These are phyloP conservation scores for Colletotrichum falcatum DNA, from an alignment of 2,329 filamentous ascomycete genomes.

Conservation along the genomic window DNA sequence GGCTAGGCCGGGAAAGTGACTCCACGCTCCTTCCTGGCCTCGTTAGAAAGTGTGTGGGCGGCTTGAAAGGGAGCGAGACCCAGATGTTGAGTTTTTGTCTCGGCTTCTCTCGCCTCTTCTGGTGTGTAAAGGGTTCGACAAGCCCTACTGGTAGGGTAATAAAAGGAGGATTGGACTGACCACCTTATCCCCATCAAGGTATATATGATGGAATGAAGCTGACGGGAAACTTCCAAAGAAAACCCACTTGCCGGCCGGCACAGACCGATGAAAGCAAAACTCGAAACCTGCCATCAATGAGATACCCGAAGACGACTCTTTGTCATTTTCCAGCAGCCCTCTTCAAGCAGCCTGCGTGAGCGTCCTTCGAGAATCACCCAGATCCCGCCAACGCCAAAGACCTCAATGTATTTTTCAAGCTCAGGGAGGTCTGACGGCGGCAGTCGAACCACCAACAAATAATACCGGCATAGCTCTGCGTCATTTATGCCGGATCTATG, in stretches of 20 bases:
- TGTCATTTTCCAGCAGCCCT: neutral
- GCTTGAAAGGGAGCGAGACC: neutral
- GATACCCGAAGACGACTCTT: slow-evolving; percentile 3
- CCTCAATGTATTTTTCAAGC: neutral
- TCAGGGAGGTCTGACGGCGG: slow-evolving; percentile 10
- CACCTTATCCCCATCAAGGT: neutral
- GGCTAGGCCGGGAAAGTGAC: no score
- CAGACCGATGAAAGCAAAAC: no score
- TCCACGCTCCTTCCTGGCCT: no score
- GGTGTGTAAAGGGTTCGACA: neutral
- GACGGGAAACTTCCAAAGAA: no score
- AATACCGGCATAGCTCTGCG: slow-evolving; percentile 12
- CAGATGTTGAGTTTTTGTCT: neutral
- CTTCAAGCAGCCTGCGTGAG: slow-evolving; percentile 4
- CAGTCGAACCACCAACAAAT: slow-evolving; percentile 30
- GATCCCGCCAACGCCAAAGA: neutral
- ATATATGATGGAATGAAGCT: neutral
- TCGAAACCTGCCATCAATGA: neutral
- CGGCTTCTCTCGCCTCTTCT: neutral
- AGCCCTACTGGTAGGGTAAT: neutral
- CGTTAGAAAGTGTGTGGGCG: no score
- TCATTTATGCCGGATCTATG: neutral
- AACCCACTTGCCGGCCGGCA: neutral
- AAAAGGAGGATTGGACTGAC: no score
- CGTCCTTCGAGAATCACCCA: slow-evolving; percentile 16